A percentile compares a stretch with the other conserved stretches of the same genome.
Conservation (phyloP, 2,329 filamentous ascomycete species). For the Hypoxylon sp. region DNA sequence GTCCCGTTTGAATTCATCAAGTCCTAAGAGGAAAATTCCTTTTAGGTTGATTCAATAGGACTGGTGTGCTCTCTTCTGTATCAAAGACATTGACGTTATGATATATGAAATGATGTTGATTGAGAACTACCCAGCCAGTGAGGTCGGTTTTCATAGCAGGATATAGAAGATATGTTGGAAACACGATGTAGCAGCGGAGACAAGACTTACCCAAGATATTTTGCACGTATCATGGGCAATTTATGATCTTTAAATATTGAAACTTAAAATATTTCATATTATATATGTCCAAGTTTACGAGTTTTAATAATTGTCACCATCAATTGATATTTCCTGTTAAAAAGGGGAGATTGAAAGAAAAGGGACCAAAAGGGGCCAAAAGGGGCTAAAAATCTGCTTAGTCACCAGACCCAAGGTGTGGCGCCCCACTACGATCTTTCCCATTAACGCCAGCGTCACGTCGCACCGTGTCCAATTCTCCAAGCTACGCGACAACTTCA, state of each 20-base stretch:
- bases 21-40: not conserved
- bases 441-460: conserved; percentile 23
- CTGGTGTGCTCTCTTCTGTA: not conserved
- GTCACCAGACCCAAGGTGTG: conserved; percentile 15
- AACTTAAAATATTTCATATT: not conserved
- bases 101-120: not conserved
- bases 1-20: conserved; percentile 28
- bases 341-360: not conserved
- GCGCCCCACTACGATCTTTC: conserved; percentile 24
- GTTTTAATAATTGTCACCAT: not conserved
- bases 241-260: too few species aligned
- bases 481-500: conserved; percentile 36
- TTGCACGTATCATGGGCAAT: too few species aligned
- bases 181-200: too few species aligned
- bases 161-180: not conserved
- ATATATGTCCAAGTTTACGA: not conserved
- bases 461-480: conserved; percentile 43
- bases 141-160: not conserved
- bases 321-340: not conserved
- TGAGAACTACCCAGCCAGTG: not conserved
- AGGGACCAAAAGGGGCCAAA: conserved; percentile 10
- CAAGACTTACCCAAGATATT: too few species aligned
- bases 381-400: conserved; percentile 32
- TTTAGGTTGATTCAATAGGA: not conserved
- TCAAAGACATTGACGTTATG: not conserved